Conservation (phyloP, 2,329 filamentous ascomycete species). For the Gliomastix tumulicola region DNA sequence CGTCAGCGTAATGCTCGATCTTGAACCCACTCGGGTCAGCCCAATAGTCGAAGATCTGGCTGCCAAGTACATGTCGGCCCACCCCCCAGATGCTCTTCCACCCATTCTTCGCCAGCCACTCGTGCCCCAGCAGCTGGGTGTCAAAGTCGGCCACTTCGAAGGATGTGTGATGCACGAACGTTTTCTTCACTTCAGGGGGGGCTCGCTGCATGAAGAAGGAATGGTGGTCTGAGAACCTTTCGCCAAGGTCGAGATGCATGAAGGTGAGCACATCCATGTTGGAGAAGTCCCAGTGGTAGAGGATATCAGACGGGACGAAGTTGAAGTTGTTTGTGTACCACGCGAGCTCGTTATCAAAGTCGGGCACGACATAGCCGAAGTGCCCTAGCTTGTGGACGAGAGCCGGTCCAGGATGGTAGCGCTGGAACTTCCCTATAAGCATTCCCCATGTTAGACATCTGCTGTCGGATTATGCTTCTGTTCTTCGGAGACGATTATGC, state of each 20-base stretch:
- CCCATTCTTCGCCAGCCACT: slow-evolving; percentile 45
- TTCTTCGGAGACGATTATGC: background rate
- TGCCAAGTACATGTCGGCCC: slow-evolving; percentile 52
- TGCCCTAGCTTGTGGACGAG: slow-evolving; percentile 31
- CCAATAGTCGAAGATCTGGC: slow-evolving; percentile 60
- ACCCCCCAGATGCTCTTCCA: slow-evolving; percentile 54
- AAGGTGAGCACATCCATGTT: slow-evolving; percentile 31
- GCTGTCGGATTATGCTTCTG: background rate
- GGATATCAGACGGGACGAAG: slow-evolving; percentile 26
- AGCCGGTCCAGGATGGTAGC: slow-evolving; percentile 21
- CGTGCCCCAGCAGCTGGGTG: slow-evolving; percentile 51
- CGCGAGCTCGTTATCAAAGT: slow-evolving; percentile 20
- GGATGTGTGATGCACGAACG: slow-evolving; percentile 14
- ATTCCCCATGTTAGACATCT: background rate
- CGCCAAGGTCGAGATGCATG: slow-evolving; percentile 45
- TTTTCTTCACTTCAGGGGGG: slow-evolving; percentile 5
- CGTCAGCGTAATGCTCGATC: slow-evolving; percentile 55
- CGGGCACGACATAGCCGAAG: slow-evolving; percentile 21
- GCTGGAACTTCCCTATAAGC: slow-evolving; percentile 19
- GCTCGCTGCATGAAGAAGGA: slow-evolving; percentile 38
- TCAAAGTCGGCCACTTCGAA: slow-evolving; percentile 53
- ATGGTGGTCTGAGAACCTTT: slow-evolving; percentile 45
- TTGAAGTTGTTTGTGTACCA: slow-evolving; percentile 34
- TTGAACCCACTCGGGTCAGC: slow-evolving; percentile 45
- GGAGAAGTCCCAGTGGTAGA: slow-evolving; percentile 6